Base-by-base conservation (phyloP, 352 stramenopile species). In the Nothophytophthora sp. region DNA sequence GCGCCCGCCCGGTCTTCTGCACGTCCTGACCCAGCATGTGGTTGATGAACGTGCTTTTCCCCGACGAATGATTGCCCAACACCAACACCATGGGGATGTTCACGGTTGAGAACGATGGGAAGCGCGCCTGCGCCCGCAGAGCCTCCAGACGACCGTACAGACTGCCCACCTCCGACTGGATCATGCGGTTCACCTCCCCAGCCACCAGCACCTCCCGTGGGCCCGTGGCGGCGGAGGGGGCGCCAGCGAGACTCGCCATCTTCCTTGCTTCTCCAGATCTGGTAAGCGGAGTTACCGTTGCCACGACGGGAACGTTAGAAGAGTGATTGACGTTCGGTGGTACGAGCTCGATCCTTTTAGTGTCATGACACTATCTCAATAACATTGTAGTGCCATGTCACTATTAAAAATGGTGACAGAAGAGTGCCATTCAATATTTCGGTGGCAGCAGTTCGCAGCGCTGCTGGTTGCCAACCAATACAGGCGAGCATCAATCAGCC, bases 1-100 rank as follows among this genome's bases (percentile, higher is more conserved):
- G 84, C 3, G 84, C 84, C 13, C 84, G 73, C 34, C 73, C 80
- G 1, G 84, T 91, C 73, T 95, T 95, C 50, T 95, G 84, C 20
- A 95, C 78, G 27, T 84, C 66, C 40, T 90, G 80, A 16, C 75
- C 67, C 37, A 95, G 67, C 81, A 95, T 92, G 68, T 95, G 70
- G 57, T 95, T 95, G 62, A 95, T 95, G 50, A 95, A 92, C 6
- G 84, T 95, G 54, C 72, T 88, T 56, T 95, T 95, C 22, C 84
- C 84, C 3, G 80, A 92, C 49, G 81, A 92, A 55, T 95, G 84
- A 49, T 95, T 95, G 44, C 84, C 84, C 56, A 95, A 56, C 33
- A 95, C 81, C 34, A 95, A 53, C 46, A 95, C 81, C 82, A 92
- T 92, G 28, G 84, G 84, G 5, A 87, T 50, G 51, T 89, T 90